Percentiles rank a stretch among this genome's conserved stretches.
These are phyloP conservation scores for Metschnikowia cerradonensis DNA, from an alignment of 805 yeast genomes.

Conservation along the genomic window DNA sequence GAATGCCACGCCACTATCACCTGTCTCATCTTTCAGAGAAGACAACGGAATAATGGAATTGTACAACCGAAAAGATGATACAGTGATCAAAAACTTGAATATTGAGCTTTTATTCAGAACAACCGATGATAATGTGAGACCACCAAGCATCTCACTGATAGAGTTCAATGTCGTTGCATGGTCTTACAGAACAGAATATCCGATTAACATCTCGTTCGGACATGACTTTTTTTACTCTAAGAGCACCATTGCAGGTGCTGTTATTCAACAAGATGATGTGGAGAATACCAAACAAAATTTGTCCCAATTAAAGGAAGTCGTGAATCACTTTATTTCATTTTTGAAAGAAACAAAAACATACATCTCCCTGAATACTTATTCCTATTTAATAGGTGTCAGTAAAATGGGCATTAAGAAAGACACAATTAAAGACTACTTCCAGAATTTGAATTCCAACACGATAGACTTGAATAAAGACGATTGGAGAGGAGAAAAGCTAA, in stretches of 20 bases:
- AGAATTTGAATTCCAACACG: constrained; percentile 17
- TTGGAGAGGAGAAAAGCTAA: constrained; percentile 28
- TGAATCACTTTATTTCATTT: constrained; percentile 30
- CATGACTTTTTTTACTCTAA: constrained; percentile 40
- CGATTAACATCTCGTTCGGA: constrained; percentile 36
- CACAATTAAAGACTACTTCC: constrained; percentile 35
- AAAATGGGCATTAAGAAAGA: constrained; percentile 38
- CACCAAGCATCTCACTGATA: constrained; percentile 32
- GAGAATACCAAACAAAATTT: constrained; percentile 33
- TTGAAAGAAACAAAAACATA: constrained; percentile 31
- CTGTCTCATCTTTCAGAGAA: constrained; percentile 4
- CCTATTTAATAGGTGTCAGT: constrained; percentile 37
- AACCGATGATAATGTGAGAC: constrained; percentile 19
- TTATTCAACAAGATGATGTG: constrained; percentile 23
- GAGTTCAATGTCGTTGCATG: constrained; percentile 38
- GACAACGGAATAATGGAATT: constrained; percentile 26
- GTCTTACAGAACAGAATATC: constrained; percentile 39
- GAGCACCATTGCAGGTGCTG: constrained; percentile 18
- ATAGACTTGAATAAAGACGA: constrained; percentile 16
- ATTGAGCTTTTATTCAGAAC: constrained; percentile 28
- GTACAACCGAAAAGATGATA: constrained; percentile 27
- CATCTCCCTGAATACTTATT: constrained; percentile 30
- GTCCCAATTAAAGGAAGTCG: constrained; percentile 34
- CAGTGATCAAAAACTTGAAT: constrained; percentile 21
- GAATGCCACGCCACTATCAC: constrained; percentile 1